Conservation (phyloP, 176 grass and related monocot species). For the Oryza australiensis region DNA sequence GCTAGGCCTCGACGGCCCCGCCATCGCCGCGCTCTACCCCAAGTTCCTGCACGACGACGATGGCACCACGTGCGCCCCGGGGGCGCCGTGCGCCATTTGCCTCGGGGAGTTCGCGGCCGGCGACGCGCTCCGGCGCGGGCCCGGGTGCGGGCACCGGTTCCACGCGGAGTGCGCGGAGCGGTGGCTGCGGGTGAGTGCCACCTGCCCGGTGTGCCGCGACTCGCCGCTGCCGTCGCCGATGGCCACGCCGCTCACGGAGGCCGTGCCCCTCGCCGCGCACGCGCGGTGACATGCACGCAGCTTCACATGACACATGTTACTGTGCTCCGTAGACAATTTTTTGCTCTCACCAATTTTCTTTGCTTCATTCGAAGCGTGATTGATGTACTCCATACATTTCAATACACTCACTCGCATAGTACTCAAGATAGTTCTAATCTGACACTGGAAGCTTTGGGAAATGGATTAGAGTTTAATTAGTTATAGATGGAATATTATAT, state of each 20-base stretch:
- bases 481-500: background rate
- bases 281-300: background rate
- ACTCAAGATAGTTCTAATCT: background rate
- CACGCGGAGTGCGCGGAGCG: constrained; percentile 66
- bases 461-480: background rate
- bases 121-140: constrained; percentile 50
- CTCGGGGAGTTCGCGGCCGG: constrained; percentile 55
- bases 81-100: constrained; percentile 54
- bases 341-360: background rate
- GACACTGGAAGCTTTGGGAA: background rate
- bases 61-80: background rate
- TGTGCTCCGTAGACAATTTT: background rate
- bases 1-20: constrained; percentile 41
- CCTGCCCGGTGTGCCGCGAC: constrained; percentile 77
- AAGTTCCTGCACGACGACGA: constrained; percentile 37
- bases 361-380: constrained; percentile 7
- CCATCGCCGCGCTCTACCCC: constrained; percentile 74
- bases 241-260: background rate
- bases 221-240: constrained; percentile 60
- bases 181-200: constrained; percentile 76
- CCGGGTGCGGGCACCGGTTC: constrained; percentile 64
- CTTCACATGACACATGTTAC: no score
- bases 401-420: background rate
- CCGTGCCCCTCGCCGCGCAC: background rate
- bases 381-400: background rate